Percentiles rank a stretch among this genome's conserved stretches.
These are phyloP conservation scores for Pyronema omphalodes DNA, from an alignment of 495 filamentous ascomycete species.

Conservation along the genomic window DNA sequence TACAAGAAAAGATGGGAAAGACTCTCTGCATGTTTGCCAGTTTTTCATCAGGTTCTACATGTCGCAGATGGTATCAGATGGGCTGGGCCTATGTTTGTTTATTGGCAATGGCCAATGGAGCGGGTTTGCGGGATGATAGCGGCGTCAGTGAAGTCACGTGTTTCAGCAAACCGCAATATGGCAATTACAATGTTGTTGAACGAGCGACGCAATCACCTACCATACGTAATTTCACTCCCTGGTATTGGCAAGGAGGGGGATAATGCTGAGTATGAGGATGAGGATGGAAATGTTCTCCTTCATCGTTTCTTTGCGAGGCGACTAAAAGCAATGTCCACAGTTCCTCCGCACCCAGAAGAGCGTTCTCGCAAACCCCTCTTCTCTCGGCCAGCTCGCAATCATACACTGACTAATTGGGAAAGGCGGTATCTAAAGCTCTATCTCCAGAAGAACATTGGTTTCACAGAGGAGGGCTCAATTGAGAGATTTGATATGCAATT, in stretches of 20 bases:
- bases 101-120: slow-evolving; percentile 10
- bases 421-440: no score
- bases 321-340: no score
- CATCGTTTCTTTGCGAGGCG: background rate
- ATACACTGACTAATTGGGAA: no score
- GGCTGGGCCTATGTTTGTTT: slow-evolving; percentile 5
- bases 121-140: slow-evolving; percentile 7
- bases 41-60: slow-evolving; percentile 8
- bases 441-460: no score
- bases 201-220: background rate
- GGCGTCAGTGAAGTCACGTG: background rate
- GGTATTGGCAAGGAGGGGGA: background rate
- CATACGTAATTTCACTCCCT: background rate
- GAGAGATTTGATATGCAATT: no score
- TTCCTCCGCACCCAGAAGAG: no score
- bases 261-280: background rate
- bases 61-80: slow-evolving; percentile 2
- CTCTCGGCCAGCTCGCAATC: no score
- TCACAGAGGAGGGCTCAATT: no score
- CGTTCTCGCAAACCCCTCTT: no score
- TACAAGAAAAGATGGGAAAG: background rate
- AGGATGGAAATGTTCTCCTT: slow-evolving; percentile 1
- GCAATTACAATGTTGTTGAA: background rate
- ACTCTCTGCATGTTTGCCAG: slow-evolving; percentile 1
- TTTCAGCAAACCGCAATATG: slow-evolving; percentile 4